These are phyloP conservation scores for Endoconidiophora polonica DNA, from an alignment of 2,329 filamentous ascomycete genomes.

Conservation along the genomic window DNA sequence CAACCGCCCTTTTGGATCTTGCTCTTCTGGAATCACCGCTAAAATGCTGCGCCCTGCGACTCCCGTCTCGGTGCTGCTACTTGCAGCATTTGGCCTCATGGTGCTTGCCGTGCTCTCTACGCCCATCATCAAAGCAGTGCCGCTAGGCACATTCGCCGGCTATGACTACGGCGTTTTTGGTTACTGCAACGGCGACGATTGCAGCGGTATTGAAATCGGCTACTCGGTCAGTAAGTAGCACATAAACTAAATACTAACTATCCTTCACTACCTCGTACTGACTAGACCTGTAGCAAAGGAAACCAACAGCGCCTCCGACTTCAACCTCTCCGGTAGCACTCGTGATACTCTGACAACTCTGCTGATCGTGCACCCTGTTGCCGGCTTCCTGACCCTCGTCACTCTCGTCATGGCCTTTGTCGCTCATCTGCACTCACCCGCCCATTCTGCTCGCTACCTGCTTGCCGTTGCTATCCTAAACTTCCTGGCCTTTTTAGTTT, in stretches of 20 bases:
- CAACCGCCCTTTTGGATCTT: conserved; percentile 8
- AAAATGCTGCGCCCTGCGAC: conserved; percentile 84
- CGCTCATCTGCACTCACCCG: conserved; percentile 73
- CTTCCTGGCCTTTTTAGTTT: conserved; percentile 68
- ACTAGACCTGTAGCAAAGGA: conserved; percentile 16
- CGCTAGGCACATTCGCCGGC: conserved; percentile 59
- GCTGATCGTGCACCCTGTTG: conserved; percentile 82
- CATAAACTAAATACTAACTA: conserved; percentile 14
- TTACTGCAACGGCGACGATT: conserved; percentile 49
- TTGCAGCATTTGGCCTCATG: conserved; percentile 69
- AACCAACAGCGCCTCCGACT: conserved; percentile 23
- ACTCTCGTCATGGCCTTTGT: conserved; percentile 66
- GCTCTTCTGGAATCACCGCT: conserved; percentile 19
- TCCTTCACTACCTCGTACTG: not conserved
- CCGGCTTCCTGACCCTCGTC: conserved; percentile 68
- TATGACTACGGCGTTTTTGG: conserved; percentile 87
- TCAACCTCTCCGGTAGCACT: conserved; percentile 38
- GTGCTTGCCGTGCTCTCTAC: conserved; percentile 81
- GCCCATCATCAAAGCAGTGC: conserved; percentile 72
- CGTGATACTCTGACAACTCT: conserved; percentile 63
- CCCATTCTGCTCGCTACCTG: conserved; percentile 79
- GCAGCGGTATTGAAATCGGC: conserved; percentile 62
- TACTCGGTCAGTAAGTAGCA: conserved; percentile 58
- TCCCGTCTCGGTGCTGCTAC: conserved; percentile 70
- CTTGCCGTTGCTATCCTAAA: conserved; percentile 72